Evolutionary conservation across 2,329 filamentous ascomycete species (phyloP).

Genomic region (Xylaria arbuscula): DNA sequence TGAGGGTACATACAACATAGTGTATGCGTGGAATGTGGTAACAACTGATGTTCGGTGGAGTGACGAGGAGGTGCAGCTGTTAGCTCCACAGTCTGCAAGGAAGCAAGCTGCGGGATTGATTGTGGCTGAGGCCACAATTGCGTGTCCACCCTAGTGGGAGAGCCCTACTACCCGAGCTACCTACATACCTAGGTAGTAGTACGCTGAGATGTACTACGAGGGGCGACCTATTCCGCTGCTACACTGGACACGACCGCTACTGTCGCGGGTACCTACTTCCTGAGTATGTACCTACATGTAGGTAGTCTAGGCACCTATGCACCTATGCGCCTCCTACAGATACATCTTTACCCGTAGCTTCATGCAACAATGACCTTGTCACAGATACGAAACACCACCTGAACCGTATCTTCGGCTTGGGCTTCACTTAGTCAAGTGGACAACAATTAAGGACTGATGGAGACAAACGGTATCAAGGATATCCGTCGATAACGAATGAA

Average conservation of each 20-base stretch:
- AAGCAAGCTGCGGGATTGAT: not conserved
- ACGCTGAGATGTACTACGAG: not conserved
- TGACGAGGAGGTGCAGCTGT: slow-evolving; percentile 22
- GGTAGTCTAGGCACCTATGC: too few relatives aligned
- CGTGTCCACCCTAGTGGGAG: too few relatives aligned
- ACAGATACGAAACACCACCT: too few relatives aligned
- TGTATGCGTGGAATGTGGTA: slow-evolving; percentile 16
- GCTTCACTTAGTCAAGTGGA: not conserved
- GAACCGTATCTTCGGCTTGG: not conserved
- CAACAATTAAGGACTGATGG: slow-evolving; percentile 3
- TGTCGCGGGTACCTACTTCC: too few relatives aligned
- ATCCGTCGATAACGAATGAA: slow-evolving; percentile 10
- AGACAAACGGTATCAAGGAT: slow-evolving; percentile 3
- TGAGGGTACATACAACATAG: not conserved
- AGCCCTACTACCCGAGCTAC: too few relatives aligned
- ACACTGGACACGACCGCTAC: too few relatives aligned
- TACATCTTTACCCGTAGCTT: too few relatives aligned
- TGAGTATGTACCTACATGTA: too few relatives aligned
- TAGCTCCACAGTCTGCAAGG: slow-evolving; percentile 14
- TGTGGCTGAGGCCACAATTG: slow-evolving; percentile 34
- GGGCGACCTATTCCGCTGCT: not conserved
- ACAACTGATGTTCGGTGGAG: slow-evolving; percentile 27
- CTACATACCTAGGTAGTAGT: too few relatives aligned
- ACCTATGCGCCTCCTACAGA: not conserved
- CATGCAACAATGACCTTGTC: not conserved